Evolutionary conservation across 2,329 filamentous ascomycete species (phyloP), one percentile per base, ranked within the genome.

Genomic region (Claviceps citrina): DNA sequence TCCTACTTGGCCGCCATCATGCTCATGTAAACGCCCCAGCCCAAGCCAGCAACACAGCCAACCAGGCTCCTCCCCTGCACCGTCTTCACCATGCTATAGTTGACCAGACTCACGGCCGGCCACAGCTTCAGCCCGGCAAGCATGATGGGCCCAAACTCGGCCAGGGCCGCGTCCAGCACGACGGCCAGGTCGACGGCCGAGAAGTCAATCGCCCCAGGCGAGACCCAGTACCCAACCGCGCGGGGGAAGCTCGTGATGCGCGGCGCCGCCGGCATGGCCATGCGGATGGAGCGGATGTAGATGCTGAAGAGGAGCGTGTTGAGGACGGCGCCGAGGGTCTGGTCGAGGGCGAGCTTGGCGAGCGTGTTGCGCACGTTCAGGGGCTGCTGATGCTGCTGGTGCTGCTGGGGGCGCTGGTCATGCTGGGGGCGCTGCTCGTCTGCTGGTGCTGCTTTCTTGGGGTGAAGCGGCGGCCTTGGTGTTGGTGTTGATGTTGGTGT

Each of bases 1-100:
- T n/a, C n/a, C n/a, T n/a, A 33, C 31, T 18, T 33, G 28, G 56
- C 54, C 15, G 68, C 69, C 46, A 75, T 59, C 51, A 86, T 60
- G 53, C 80, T 84, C 60, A 87, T 64, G 56, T 83, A 87, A 31
- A 86, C 66, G 0, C 78, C 78, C 83, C 83, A 89, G 12, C 65
- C 69, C 19, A 89, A 67, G 5, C 83, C 82, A 15, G 80, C 81
- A 38, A 80, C 56, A 47, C 76, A 75, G n/a, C 77, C 81, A 45
- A 86, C 71, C 26, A 87, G 60, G 38, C 81, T 78, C 28, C 83
- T 67, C 39, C 70, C 69, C 51, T 85, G 71, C 3, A 85, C 73
- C n/a, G 78, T 81, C 47, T 81, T 70, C 44, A 85, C 62, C 16
- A 71, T 56, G 2, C 76, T 69, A 52, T 82, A 86, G 64, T 82